These are phyloP conservation scores for Passiflora organensis DNA, from an alignment of 345 rosid genomes.

Conservation along the genomic window DNA sequence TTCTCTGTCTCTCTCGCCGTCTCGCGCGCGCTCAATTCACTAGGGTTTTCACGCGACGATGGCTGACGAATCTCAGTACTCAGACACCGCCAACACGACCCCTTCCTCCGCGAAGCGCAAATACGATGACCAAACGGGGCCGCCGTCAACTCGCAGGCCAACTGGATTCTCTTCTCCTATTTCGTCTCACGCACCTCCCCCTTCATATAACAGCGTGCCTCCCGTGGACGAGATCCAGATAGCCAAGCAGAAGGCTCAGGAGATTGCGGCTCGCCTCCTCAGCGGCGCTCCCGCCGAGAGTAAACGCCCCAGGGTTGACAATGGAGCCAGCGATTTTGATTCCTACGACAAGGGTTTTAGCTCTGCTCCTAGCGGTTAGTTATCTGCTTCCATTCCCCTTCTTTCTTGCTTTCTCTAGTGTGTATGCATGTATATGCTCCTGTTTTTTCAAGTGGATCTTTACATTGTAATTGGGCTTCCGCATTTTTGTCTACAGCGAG, in stretches of 20 bases:
- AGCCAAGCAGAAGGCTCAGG: conserved; percentile 88
- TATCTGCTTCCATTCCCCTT: neutral
- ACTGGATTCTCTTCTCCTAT: conserved; percentile 89
- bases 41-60: conserved; percentile 25
- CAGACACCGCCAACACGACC: conserved; percentile 38
- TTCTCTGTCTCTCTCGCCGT: neutral
- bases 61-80: conserved; percentile 97
- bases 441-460: conserved; percentile 2
- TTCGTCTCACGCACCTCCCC: conserved; percentile 30
- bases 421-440: too few species aligned
- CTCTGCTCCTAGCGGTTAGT: conserved; percentile 39
- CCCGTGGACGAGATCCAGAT: conserved; percentile 75
- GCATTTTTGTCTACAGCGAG: too few species aligned
- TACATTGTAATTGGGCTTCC: too few species aligned
- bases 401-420: too few species aligned
- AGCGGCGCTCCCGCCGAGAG: too few species aligned
- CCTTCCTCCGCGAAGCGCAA: conserved; percentile 68
- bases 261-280: conserved; percentile 91
- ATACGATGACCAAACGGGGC: conserved; percentile 75
- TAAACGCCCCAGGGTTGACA: conserved; percentile 82
- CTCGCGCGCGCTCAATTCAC: too few species aligned
- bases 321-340: conserved; percentile 57
- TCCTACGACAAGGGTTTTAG: conserved; percentile 52
- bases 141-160: conserved; percentile 48
- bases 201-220: conserved; percentile 67